Percentiles rank a stretch among this genome's conserved stretches.
phyloP scores from a whole-genome alignment of 208 protist genomes.

The Borovskyia barvae region DNA sequence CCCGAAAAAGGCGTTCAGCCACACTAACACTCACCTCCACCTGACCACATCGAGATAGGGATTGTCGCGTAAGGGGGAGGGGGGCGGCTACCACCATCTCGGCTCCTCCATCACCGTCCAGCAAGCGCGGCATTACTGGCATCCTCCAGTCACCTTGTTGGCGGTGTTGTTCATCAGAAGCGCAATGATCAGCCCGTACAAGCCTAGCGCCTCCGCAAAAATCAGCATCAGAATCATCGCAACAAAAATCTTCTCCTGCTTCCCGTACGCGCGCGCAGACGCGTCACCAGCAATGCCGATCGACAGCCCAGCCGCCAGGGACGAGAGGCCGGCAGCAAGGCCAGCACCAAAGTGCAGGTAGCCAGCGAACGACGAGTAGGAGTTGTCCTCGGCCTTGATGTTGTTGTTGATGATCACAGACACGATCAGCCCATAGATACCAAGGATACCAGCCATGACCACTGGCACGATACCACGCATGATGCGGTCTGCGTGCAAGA shows the following conservation, averaged over 20 bases:
- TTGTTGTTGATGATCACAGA: slow-evolving; percentile 96
- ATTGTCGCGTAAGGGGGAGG: too few relatives aligned
- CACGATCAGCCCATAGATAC: slow-evolving; percentile 99
- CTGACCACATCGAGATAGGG: too few relatives aligned
- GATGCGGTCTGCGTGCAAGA: slow-evolving; percentile 94
- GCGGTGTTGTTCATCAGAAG: slow-evolving; percentile 93
- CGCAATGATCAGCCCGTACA: slow-evolving; percentile 99
- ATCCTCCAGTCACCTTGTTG: slow-evolving; percentile 44
- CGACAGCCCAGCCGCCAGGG: slow-evolving; percentile 97
- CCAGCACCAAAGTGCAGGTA: slow-evolving; percentile 89
- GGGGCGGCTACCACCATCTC: too few relatives aligned
- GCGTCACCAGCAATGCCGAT: slow-evolving; percentile 99
- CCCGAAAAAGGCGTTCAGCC: background rate
- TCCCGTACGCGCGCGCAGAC: slow-evolving; percentile 82
- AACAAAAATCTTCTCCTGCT: slow-evolving; percentile 98
- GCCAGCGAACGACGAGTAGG: slow-evolving; percentile 73
- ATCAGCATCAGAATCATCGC: slow-evolving; percentile 99
- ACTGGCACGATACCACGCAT: slow-evolving; percentile 94
- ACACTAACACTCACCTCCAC: too few relatives aligned
- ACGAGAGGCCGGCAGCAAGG: slow-evolving; percentile 94
- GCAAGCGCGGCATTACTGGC: too few relatives aligned
- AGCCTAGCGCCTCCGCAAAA: slow-evolving; percentile 98
- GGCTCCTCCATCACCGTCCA: too few relatives aligned
- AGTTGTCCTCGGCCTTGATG: slow-evolving; percentile 67
- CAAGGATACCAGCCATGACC: slow-evolving; percentile 97